phyloP scores from a whole-genome alignment of 129 eudicot species.

The Lactuca sativa region DNA sequence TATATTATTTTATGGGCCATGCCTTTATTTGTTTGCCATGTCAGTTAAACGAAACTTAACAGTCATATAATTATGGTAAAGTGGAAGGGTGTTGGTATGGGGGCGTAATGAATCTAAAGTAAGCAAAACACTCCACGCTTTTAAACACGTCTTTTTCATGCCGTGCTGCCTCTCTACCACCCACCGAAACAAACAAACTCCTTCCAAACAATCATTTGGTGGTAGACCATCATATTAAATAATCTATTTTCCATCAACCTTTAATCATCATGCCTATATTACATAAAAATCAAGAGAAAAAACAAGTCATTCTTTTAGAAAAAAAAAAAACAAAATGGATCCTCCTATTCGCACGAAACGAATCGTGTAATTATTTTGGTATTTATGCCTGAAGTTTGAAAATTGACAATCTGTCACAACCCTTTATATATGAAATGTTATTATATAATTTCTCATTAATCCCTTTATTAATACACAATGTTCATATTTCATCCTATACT shows the following conservation, averaged over 20 bases:
- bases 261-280: conserved; percentile 20
- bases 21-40: neutral
- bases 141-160: conserved; percentile 21
- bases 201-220: conserved; percentile 21
- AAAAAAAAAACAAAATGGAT: too few relatives aligned
- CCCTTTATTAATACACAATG: too few relatives aligned
- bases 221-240: neutral
- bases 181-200: neutral
- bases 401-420: too few relatives aligned
- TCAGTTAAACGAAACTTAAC: neutral
- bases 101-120: neutral
- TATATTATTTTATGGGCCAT: neutral
- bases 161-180: conserved; percentile 13
- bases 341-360: too few relatives aligned
- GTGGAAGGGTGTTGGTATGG: neutral
- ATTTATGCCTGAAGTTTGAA: too few relatives aligned
- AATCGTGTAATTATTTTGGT: too few relatives aligned
- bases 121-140: neutral
- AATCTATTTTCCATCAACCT: conserved; percentile 7
- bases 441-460: too few relatives aligned
- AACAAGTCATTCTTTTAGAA: too few relatives aligned
- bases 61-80: too few relatives aligned
- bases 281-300: neutral
- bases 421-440: too few relatives aligned
- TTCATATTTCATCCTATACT: too few relatives aligned